Base-by-base conservation (phyloP, 2,329 filamentous ascomycete species). In the Exophiala dermatitidis region DNA sequence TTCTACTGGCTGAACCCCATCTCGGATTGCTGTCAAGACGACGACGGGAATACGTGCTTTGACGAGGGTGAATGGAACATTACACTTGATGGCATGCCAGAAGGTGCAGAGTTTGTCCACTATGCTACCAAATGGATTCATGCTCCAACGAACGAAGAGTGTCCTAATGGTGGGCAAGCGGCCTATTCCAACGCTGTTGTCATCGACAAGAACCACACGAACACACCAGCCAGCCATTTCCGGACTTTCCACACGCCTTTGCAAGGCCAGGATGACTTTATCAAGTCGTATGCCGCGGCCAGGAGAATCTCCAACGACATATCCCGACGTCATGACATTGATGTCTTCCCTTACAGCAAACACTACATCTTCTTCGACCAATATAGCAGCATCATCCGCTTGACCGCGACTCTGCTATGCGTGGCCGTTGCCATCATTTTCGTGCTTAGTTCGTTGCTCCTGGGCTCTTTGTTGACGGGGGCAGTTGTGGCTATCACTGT, bases 281-380 rank as follows among this genome's bases (percentile, higher is more conserved):
- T 98, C 71, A 78, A 83, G 30, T 89, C 93, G 0, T 96, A 97
- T 68, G 83, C 85, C 3, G 82, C 91, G 1, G 93, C 93, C 2
- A 86, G 91, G 12, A 87, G 93, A 56, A 95, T 98, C 58, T 84
- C 91, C 0, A 73, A 82, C 8, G 85, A 86, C 30, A 84, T 98
- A 48, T 84, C 79, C 9, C 71, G 79, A 49, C 77, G 79, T 48
- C 90, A 90, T 3, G 80, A 83, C 3, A 82, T 88, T 26, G 84
- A 93, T 28, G 84, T 98, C 2, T 98, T 98, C 77, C 89, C 93
- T 0, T 98, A 98, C 74, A 94, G 88, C 62, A 85, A 96, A 56
- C 95, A 95, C 69, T 98, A 98, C 74, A 90, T 98, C 68, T 98
- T 97, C 79, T 98, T 98, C 68, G 93, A 98, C 67, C 93, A 97